Evolutionary conservation across 768 basidiomycete species (phyloP).

Genomic region (Macrolepiota fuliginosa): DNA sequence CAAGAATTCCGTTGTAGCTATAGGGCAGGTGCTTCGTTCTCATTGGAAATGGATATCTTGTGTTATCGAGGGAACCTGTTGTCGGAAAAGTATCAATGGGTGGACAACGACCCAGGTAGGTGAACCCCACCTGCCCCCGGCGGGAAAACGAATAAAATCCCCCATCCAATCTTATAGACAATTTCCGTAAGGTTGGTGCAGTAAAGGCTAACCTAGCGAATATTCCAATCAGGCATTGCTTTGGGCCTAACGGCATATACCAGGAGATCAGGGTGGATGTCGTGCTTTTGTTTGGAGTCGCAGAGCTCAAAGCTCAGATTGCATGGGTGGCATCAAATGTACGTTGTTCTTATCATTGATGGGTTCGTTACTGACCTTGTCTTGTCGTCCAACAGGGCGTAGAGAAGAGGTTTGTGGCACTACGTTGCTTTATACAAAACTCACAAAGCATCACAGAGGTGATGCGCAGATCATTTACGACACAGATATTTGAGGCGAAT

Average conservation of each 20-base stretch:
- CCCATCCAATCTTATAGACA: conserved; percentile 16
- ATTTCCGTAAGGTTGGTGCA: conserved; percentile 27
- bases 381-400: conserved; percentile 25
- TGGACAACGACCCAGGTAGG: conserved; percentile 11
- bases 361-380: neutral
- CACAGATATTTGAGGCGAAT: neutral
- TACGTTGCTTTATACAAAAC: neutral
- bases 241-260: conserved; percentile 18
- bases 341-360: conserved; percentile 17
- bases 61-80: conserved; percentile 5
- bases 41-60: neutral
- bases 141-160: no score
- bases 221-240: conserved; percentile 18
- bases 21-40: no score
- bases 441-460: neutral
- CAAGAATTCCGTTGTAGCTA: conserved; percentile 42
- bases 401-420: conserved; percentile 30
- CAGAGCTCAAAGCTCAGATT: conserved; percentile 51
- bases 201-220: conserved; percentile 26
- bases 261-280: conserved; percentile 37
- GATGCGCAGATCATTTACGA: neutral
- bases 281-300: conserved; percentile 49
- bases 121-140: neutral
- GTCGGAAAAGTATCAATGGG: neutral
- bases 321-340: conserved; percentile 45